phyloP scores from a whole-genome alignment of 179 eudicot genomes.

The Patellifolia procumbens region DNA sequence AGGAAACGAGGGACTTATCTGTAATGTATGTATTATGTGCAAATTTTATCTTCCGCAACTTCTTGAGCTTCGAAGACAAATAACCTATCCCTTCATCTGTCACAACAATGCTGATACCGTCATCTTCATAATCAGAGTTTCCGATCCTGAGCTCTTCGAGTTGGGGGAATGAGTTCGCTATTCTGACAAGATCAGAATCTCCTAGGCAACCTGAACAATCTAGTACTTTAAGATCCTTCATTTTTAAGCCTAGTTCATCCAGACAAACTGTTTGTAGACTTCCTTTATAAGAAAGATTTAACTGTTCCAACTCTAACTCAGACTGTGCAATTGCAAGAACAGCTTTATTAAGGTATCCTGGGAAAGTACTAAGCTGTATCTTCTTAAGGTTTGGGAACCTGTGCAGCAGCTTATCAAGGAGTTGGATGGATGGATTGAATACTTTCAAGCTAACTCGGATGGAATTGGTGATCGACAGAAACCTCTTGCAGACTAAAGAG shows the following conservation, averaged over 20 bases:
- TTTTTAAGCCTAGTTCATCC: constrained; percentile 24
- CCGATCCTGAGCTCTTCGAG: constrained; percentile 32
- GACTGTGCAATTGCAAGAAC: not conserved
- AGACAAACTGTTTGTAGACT: constrained; percentile 19
- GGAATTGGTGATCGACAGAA: constrained; percentile 30
- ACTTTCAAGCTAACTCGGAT: constrained; percentile 22
- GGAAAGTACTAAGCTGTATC: not conserved
- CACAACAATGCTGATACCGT: constrained; percentile 19
- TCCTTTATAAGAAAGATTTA: constrained; percentile 22
- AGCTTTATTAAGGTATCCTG: not conserved
- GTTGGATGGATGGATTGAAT: constrained; percentile 19
- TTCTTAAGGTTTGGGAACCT: not conserved
- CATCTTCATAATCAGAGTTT: not conserved
- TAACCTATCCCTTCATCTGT: constrained; percentile 33
- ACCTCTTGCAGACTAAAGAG: constrained; percentile 40
- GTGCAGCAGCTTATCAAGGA: constrained; percentile 24
- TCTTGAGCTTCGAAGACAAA: constrained; percentile 30
- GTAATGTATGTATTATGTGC: constrained; percentile 27
- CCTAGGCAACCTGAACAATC: constrained; percentile 11
- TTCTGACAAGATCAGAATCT: constrained; percentile 28
- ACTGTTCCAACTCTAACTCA: constrained; percentile 25
- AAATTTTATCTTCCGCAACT: constrained; percentile 29
- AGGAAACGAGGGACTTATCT: constrained; percentile 36
- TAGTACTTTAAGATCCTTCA: constrained; percentile 29
- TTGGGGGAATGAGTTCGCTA: too few species aligned